phyloP scores from a whole-genome alignment of 2,329 filamentous ascomycete genomes.

The Colletotrichum tamarilloi region DNA sequence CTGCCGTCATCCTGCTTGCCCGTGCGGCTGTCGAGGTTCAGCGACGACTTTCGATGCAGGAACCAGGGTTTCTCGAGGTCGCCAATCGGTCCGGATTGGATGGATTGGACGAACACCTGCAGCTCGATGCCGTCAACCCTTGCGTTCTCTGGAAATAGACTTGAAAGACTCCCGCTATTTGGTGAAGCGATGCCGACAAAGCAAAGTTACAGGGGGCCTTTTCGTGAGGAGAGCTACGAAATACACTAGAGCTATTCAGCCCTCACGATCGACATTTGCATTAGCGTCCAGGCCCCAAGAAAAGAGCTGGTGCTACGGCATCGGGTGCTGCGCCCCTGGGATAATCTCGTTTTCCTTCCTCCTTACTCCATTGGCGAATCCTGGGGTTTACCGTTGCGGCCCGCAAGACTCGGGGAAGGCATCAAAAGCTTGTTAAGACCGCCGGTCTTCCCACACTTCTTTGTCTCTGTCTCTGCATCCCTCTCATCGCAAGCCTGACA shows the following conservation, averaged over 20 bases:
- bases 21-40: background rate
- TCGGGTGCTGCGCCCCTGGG: constrained; percentile 6
- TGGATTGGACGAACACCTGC: constrained; percentile 5
- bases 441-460: background rate
- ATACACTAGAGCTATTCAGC: background rate
- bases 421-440: constrained; percentile 23
- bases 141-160: constrained; percentile 13
- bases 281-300: constrained; percentile 14
- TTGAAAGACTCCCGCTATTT: background rate
- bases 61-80: background rate
- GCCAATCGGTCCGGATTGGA: constrained; percentile 14
- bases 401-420: background rate
- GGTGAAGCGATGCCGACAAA: background rate
- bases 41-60: background rate
- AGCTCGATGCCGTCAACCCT: constrained; percentile 2
- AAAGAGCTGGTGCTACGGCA: constrained; percentile 8
- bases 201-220: too few species aligned
- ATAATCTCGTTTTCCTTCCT: constrained; percentile 19
- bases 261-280: constrained; percentile 5
- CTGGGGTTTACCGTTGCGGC: background rate
- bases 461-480: background rate
- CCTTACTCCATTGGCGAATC: background rate
- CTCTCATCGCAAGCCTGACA: background rate
- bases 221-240: background rate
- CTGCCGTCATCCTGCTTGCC: background rate